Percentiles rank a stretch among this genome's conserved stretches.
phyloP scores from a whole-genome alignment of 129 eudicot genomes.

The sunflower (Helianthus annuus) region HanXRQr2.0-SUNRISE NC_035441.2:150936599-150937098 shows the following conservation, averaged over 20 bases:
- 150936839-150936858: background rate
- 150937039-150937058: background rate
- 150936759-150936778: background rate
- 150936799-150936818: conserved; percentile 13
- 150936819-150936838: conserved; percentile 7
- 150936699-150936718: background rate
- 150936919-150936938: conserved; percentile 98
- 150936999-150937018: conserved; percentile 85
- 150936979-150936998: conserved; percentile 90
- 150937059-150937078: too few species aligned
- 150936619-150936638: conserved; percentile 6
- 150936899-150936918: conserved; percentile 99
- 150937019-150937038: conserved; percentile 69
- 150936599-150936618: conserved; percentile 17
- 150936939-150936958: conserved; percentile 86
- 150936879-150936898: conserved; percentile 32
- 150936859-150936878: background rate
- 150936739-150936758: background rate
- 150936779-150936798: conserved; percentile 4
- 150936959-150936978: conserved; percentile 95
- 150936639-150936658: conserved; percentile 38
- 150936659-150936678: conserved; percentile 36
- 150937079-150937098: background rate
- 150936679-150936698: conserved; percentile 26
- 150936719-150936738: conserved; percentile 15